A percentile compares a stretch with the other conserved stretches of the same genome.
Evolutionary conservation across 2,329 filamentous ascomycete species (phyloP).

Genomic region (Trichophyton benhamiae): DNA sequence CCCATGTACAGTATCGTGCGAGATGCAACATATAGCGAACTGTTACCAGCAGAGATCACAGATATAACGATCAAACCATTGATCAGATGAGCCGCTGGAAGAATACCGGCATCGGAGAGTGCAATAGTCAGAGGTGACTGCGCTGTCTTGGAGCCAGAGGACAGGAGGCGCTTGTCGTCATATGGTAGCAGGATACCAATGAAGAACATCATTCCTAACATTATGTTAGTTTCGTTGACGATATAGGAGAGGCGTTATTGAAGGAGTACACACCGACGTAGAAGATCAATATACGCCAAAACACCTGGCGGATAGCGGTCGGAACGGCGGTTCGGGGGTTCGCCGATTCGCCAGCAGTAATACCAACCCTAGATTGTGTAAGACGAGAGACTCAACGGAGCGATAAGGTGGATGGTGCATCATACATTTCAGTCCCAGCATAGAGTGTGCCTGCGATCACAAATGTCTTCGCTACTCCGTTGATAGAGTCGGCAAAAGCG

Average conservation of each 20-base stretch:
- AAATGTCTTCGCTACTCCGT: conserved; percentile 26
- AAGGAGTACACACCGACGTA: conserved; percentile 39
- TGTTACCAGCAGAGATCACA: conserved; percentile 60
- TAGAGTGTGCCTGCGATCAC: conserved; percentile 19
- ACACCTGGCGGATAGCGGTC: conserved; percentile 30
- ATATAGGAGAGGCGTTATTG: neutral
- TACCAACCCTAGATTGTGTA: conserved; percentile 21
- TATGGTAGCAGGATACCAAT: conserved; percentile 63
- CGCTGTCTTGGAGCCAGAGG: conserved; percentile 49
- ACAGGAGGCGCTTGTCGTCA: conserved; percentile 52
- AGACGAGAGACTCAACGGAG: neutral
- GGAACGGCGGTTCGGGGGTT: conserved; percentile 38
- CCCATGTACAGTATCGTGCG: conserved; percentile 67
- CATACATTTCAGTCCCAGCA: conserved; percentile 8
- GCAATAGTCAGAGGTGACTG: conserved; percentile 63
- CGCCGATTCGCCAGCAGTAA: conserved; percentile 25
- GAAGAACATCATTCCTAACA: conserved; percentile 54
- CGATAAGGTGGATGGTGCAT: neutral
- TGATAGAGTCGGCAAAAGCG: conserved; percentile 25
- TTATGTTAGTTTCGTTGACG: neutral
- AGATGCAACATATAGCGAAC: conserved; percentile 64
- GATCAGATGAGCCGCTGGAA: conserved; percentile 61
- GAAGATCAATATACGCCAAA: conserved; percentile 40
- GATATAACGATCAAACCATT: conserved; percentile 67
- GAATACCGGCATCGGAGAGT: conserved; percentile 60